Percentiles rank a stretch among this genome's conserved stretches.
These are phyloP conservation scores for Termitomyces sp. DNA, from an alignment of 768 basidiomycete genomes.

Conservation along the genomic window DNA sequence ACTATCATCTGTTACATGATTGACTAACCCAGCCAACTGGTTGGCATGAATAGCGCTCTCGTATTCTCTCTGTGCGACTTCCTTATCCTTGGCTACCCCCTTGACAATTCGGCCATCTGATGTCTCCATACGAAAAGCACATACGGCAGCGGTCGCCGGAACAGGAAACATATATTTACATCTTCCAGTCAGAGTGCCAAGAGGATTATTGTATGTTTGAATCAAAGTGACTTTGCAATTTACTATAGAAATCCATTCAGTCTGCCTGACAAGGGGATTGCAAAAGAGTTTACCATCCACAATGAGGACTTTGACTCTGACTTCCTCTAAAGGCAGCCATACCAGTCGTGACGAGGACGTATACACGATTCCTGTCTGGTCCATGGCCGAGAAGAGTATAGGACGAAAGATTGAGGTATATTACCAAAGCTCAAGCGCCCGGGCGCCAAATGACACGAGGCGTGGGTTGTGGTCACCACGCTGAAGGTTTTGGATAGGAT, in stretches of 20 bases:
- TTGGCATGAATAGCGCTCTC: conserved; percentile 34
- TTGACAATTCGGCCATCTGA: conserved; percentile 35
- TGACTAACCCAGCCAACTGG: conserved; percentile 36
- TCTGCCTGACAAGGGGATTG: background rate
- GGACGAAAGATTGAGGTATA: background rate
- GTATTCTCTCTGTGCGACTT: conserved; percentile 32
- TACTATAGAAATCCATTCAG: background rate
- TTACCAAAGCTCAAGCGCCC: background rate
- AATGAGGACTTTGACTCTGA: conserved; percentile 32
- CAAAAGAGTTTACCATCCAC: conserved; percentile 32
- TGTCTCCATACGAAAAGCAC: conserved; percentile 44
- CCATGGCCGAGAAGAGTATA: background rate
- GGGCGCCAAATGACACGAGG: conserved; percentile 2
- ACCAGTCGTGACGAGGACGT: background rate
- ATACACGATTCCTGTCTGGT: conserved; percentile 16
- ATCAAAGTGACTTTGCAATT: conserved; percentile 40
- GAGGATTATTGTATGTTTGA: conserved; percentile 36
- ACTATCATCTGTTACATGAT: conserved; percentile 50
- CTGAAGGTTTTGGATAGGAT: too few relatives aligned
- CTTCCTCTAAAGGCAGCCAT: conserved; percentile 35
- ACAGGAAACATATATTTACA: conserved; percentile 57
- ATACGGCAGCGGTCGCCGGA: conserved; percentile 48
- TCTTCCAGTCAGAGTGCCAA: conserved; percentile 29
- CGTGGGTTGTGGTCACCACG: background rate
- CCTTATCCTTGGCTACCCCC: conserved; percentile 45